Conservation (phyloP, 192 early-diverging fungal genomes). For the Coemansia asiatica region DNA sequence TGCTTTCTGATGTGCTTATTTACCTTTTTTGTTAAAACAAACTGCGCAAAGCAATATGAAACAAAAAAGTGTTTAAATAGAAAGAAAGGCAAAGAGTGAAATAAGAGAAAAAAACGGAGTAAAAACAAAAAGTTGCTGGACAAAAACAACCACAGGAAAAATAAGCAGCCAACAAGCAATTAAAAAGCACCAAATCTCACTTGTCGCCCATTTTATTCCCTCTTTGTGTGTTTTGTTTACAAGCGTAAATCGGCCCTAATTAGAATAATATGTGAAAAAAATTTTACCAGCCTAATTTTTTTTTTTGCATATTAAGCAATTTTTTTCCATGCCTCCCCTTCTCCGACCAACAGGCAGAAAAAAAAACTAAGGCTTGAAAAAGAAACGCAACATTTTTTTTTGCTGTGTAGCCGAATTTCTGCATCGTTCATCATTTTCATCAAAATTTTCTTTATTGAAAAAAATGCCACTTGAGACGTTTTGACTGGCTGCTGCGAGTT, state of each 20-base stretch:
- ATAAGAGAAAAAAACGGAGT: background rate
- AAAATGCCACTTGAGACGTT: constrained; percentile 1
- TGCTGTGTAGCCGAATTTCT: background rate
- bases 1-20: too few relatives aligned
- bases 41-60: background rate
- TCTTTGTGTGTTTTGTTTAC: constrained; percentile 1
- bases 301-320: too few relatives aligned
- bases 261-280: background rate
- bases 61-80: background rate
- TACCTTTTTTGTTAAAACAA: background rate
- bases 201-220: background rate
- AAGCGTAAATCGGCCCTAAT: background rate
- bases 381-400: background rate
- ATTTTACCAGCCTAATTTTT: background rate
- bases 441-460: constrained; percentile 4
- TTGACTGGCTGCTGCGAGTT: background rate
- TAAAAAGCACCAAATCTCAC: too few relatives aligned
- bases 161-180: too few relatives aligned
- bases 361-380: background rate
- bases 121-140: background rate
- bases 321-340: background rate
- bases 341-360: background rate
- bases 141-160: background rate
- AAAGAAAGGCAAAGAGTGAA: background rate
- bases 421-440: background rate